These are phyloP conservation scores for Calonectria fujianensis DNA, from an alignment of 2,329 filamentous ascomycete genomes.

Conservation along the genomic window DNA sequence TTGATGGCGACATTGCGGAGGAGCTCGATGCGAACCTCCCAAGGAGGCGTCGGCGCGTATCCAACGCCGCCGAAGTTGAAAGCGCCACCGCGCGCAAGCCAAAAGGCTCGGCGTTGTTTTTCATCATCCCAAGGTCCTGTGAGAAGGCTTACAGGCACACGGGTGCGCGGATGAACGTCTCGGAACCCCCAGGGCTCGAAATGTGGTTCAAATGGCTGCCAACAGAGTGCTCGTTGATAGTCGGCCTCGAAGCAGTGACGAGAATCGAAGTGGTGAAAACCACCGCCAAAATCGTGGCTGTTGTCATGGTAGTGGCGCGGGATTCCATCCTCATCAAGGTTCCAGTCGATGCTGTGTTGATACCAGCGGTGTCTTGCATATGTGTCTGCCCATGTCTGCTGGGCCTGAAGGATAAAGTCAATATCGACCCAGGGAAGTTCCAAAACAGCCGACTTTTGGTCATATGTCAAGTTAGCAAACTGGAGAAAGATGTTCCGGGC, in stretches of 20 bases:
- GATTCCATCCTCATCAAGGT: constrained; percentile 26
- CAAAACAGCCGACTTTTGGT: constrained; percentile 64
- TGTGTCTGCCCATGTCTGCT: constrained; percentile 67
- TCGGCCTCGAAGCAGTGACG: constrained; percentile 62
- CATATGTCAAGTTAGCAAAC: constrained; percentile 32
- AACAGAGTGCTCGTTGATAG: constrained; percentile 55
- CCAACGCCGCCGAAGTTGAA: constrained; percentile 51
- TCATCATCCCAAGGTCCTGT: constrained; percentile 65
- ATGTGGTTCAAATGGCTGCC: constrained; percentile 49
- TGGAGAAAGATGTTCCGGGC: not conserved
- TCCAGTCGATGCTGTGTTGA: constrained; percentile 55
- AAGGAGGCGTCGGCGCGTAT: constrained; percentile 55
- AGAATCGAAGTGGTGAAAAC: constrained; percentile 57
- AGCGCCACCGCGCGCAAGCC: constrained; percentile 65
- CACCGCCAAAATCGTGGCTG: constrained; percentile 51
- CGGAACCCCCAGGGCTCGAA: constrained; percentile 50
- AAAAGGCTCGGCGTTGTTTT: constrained; percentile 65
- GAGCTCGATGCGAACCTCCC: constrained; percentile 64
- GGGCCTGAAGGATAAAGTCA: constrained; percentile 68
- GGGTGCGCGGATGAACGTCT: constrained; percentile 63
- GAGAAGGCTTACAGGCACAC: constrained; percentile 64
- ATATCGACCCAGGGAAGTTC: constrained; percentile 66
- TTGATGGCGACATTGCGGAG: constrained; percentile 61
- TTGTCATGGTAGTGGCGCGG: constrained; percentile 34
- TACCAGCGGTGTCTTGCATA: constrained; percentile 60